These are phyloP conservation scores for Podosphaera fusca DNA, from an alignment of 2,329 filamentous ascomycete genomes.

Conservation along the genomic window DNA sequence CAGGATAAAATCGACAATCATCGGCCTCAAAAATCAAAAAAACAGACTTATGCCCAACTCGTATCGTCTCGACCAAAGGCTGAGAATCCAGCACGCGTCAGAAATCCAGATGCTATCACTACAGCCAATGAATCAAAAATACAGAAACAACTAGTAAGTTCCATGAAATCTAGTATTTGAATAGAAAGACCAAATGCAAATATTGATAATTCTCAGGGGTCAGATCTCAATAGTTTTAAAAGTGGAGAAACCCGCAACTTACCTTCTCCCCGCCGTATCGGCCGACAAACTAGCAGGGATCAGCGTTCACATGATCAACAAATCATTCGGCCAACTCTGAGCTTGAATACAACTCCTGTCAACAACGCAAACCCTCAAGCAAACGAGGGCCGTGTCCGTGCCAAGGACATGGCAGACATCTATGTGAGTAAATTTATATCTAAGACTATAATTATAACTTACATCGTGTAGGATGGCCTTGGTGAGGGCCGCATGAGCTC, in stretches of 20 bases:
- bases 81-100: conserved; percentile 9
- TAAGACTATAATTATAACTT: neutral
- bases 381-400: conserved; percentile 68
- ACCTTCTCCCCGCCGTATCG: conserved; percentile 47
- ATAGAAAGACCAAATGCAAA: conserved; percentile 12
- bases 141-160: neutral
- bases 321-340: conserved; percentile 18
- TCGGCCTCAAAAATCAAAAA: conserved; percentile 7
- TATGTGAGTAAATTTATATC: conserved; percentile 44
- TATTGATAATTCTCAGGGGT: conserved; percentile 3
- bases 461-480: conserved; percentile 51
- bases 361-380: conserved; percentile 42
- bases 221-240: neutral
- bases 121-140: neutral
- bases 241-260: neutral
- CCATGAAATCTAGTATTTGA: conserved; percentile 9
- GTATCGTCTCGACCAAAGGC: conserved; percentile 8
- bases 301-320: conserved; percentile 43
- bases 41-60: conserved; percentile 13
- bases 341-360: conserved; percentile 23
- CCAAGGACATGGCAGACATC: conserved; percentile 76
- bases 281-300: conserved; percentile 50
- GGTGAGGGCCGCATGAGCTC: conserved; percentile 72
- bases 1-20: conserved; percentile 2
- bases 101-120: conserved; percentile 10